Conservation (phyloP, 129 eudicot species). For the Mikania micrantha region DNA sequence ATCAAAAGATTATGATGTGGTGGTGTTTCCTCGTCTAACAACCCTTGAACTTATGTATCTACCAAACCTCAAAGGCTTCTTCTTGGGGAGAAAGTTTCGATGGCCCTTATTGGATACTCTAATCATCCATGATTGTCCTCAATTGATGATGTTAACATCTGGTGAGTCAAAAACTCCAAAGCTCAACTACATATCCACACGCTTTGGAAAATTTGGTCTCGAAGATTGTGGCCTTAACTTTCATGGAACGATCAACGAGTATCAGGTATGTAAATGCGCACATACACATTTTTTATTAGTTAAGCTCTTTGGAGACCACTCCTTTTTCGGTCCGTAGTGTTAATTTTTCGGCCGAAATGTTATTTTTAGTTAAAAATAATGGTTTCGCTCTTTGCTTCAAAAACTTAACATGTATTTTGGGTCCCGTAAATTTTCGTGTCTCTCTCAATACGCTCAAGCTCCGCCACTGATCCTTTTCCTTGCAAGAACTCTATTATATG, state of each 20-base stretch:
- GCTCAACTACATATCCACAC: not conserved
- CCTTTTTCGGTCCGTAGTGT: no score
- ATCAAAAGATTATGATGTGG: not conserved
- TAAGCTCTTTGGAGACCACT: no score
- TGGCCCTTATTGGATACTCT: not conserved
- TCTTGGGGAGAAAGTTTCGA: not conserved
- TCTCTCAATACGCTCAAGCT: no score
- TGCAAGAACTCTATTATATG: no score
- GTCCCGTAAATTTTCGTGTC: no score
- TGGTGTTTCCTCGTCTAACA: not conserved
- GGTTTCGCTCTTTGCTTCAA: no score
- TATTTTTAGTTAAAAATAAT: no score
- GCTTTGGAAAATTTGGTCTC: not conserved
- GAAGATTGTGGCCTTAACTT: not conserved
- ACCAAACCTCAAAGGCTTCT: conserved; percentile 4
- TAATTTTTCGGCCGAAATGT: no score
- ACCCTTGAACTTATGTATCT: not conserved
- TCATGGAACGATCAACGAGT: not conserved
- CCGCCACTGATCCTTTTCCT: no score
- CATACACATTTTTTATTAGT: not conserved
- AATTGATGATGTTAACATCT: not conserved
- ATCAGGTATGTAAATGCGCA: not conserved
- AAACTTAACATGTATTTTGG: no score
- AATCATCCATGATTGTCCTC: not conserved
- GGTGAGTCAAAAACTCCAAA: not conserved